Conservation (phyloP, 2,329 filamentous ascomycete genomes). For the Aspergillus brasiliensis region DNA sequence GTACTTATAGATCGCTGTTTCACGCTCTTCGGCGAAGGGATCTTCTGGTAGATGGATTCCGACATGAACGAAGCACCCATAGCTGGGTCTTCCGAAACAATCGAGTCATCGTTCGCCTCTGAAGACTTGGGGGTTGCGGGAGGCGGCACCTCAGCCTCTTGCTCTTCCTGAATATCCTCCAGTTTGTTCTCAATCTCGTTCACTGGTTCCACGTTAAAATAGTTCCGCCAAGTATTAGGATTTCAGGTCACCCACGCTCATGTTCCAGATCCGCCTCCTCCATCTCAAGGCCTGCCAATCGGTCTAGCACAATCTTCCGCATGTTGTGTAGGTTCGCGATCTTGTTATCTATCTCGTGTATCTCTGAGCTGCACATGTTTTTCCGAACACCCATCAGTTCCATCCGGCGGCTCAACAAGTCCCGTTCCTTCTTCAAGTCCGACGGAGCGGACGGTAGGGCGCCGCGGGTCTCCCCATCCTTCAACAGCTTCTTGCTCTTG, state of each 20-base stretch:
- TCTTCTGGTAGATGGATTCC: slow-evolving; percentile 92
- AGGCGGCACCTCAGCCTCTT: slow-evolving; percentile 25
- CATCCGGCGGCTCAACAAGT: slow-evolving; percentile 76
- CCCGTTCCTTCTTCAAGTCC: slow-evolving; percentile 77
- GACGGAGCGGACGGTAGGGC: slow-evolving; percentile 64
- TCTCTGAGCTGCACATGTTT: slow-evolving; percentile 96
- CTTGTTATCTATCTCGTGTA: slow-evolving; percentile 94
- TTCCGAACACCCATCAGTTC: slow-evolving; percentile 92
- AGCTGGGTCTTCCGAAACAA: slow-evolving; percentile 57
- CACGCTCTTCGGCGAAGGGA: slow-evolving; percentile 65
- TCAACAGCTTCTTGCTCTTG: slow-evolving; percentile 73
- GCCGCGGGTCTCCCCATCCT: slow-evolving; percentile 60
- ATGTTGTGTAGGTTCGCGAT: slow-evolving; percentile 90
- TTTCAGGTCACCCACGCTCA: slow-evolving; percentile 63
- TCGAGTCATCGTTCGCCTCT: slow-evolving; percentile 47
- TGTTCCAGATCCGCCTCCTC: slow-evolving; percentile 89
- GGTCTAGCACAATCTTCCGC: slow-evolving; percentile 86
- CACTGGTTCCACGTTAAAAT: slow-evolving; percentile 39
- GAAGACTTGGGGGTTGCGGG: slow-evolving; percentile 39
- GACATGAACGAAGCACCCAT: slow-evolving; percentile 81
- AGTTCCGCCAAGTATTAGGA: not conserved
- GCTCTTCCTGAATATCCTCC: slow-evolving; percentile 62
- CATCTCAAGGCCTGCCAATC: slow-evolving; percentile 81
- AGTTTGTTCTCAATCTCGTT: slow-evolving; percentile 63
- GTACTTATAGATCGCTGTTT: slow-evolving; percentile 49